phyloP scores from a whole-genome alignment of 495 filamentous ascomycete genomes.

The Penicillium dipodomyicola region DNA sequence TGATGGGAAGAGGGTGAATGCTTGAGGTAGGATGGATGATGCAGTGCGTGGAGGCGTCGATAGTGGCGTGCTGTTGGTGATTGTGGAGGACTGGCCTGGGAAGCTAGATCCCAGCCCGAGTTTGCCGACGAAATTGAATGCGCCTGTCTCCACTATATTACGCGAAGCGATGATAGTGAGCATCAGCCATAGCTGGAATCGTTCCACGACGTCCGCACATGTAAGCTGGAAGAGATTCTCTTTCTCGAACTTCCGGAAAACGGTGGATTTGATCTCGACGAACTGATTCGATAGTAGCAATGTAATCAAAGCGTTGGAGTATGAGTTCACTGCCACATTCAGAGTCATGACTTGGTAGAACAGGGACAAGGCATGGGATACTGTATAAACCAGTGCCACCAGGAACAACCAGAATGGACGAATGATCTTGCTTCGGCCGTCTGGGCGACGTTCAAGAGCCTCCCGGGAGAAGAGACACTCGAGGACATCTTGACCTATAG shows the following conservation, averaged over 20 bases:
- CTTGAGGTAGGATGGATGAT: constrained; percentile 72
- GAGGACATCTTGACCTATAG: constrained; percentile 91
- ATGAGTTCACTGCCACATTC: constrained; percentile 98
- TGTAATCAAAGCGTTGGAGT: constrained; percentile 91
- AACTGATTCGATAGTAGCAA: constrained; percentile 94
- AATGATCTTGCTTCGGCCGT: constrained; percentile 89
- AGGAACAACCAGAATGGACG: constrained; percentile 89
- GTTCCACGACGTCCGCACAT: constrained; percentile 93
- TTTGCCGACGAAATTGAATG: constrained; percentile 41
- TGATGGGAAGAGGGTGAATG: constrained; percentile 81
- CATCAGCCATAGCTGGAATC: constrained; percentile 98
- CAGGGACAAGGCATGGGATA: constrained; percentile 77
- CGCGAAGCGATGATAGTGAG: constrained; percentile 90
- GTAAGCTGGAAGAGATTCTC: constrained; percentile 96
- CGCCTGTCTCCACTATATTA: constrained; percentile 90
- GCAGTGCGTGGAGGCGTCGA: constrained; percentile 49
- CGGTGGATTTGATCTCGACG: constrained; percentile 95
- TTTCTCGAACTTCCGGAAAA: constrained; percentile 97
- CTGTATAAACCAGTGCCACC: constrained; percentile 81
- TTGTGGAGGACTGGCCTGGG: constrained; percentile 31
- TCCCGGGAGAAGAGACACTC: constrained; percentile 94
- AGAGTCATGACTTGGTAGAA: constrained; percentile 98
- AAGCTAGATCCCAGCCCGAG: constrained; percentile 34
- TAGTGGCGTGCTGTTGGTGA: constrained; percentile 46
- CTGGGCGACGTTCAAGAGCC: constrained; percentile 79